phyloP scores from a whole-genome alignment of 192 early-diverging fungal species.

The Piromyces sp. region DNA sequence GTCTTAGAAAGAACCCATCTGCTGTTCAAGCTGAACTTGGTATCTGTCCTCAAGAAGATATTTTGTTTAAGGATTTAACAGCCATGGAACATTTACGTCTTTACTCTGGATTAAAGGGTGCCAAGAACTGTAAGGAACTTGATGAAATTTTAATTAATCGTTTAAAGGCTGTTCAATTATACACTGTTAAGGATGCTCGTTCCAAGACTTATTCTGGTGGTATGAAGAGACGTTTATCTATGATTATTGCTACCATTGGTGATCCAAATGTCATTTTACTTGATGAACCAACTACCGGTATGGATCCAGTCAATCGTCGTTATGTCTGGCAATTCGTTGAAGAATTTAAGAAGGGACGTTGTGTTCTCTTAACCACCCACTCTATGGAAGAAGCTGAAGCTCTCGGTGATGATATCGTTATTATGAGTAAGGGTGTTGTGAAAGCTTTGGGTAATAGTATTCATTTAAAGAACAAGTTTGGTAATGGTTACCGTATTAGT shows the following conservation, averaged over 20 bases:
- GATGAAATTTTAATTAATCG: conserved; percentile 25
- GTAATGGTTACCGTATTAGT: conserved; percentile 46
- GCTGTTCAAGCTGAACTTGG: conserved; percentile 54
- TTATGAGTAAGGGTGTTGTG: conserved; percentile 44
- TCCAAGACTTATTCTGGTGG: conserved; percentile 13
- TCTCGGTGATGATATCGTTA: conserved; percentile 41
- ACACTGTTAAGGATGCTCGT: conserved; percentile 36
- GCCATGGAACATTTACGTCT: conserved; percentile 53
- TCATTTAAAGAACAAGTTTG: conserved; percentile 56
- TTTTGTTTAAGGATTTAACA: conserved; percentile 55
- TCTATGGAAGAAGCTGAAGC: conserved; percentile 55
- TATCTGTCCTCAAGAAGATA: conserved; percentile 59
- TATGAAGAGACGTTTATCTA: conserved; percentile 54
- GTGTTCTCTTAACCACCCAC: conserved; percentile 44
- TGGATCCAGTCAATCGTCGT: conserved; percentile 66
- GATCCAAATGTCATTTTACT: conserved; percentile 5
- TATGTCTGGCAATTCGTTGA: conserved; percentile 63
- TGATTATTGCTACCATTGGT: conserved; percentile 55
- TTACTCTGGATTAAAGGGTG: conserved; percentile 55
- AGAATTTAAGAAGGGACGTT: conserved; percentile 49
- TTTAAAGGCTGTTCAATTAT: conserved; percentile 50
- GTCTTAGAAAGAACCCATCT: conserved; percentile 34
- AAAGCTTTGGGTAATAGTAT: conserved; percentile 42
- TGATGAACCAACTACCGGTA: conserved; percentile 14
- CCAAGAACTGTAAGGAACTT: conserved; percentile 15